These are phyloP conservation scores for Colletotrichum musicola DNA, from an alignment of 2,329 filamentous ascomycete species.

Conservation along the genomic window DNA sequence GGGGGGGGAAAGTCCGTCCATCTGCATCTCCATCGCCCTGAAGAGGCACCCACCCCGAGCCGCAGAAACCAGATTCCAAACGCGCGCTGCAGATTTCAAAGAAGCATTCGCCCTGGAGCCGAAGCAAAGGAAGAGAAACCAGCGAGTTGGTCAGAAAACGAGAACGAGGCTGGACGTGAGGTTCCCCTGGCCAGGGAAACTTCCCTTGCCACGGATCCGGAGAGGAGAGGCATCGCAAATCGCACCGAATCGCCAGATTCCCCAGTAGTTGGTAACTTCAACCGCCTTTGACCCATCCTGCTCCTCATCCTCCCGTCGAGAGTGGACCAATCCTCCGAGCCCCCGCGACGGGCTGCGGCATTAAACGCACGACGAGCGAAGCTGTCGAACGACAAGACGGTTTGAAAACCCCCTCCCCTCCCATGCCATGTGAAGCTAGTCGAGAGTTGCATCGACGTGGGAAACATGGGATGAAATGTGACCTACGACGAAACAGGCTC, in stretches of 20 bases:
- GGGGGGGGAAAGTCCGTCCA: not conserved
- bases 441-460: constrained; percentile 29
- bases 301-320: not conserved
- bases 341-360: constrained; percentile 34
- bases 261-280: constrained; percentile 3
- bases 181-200: constrained; percentile 26
- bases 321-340: constrained; percentile 15
- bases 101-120: not conserved
- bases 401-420: constrained; percentile 16
- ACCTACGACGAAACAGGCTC: constrained; percentile 33
- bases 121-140: too few species aligned
- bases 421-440: constrained; percentile 28
- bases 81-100: not conserved
- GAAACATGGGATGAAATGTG: constrained; percentile 34
- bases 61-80: constrained; percentile 27
- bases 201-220: constrained; percentile 19
- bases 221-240: constrained; percentile 1
- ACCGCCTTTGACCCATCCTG: too few species aligned
- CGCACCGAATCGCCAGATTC: not conserved
- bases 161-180: constrained; percentile 16
- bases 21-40: not conserved
- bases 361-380: constrained; percentile 37
- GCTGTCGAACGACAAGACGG: constrained; percentile 38
- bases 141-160: not conserved
- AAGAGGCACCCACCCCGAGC: not conserved